Base-by-base conservation (phyloP, 225 moss, liverwort and hornwort species). In the Polytrichum commune region DNA sequence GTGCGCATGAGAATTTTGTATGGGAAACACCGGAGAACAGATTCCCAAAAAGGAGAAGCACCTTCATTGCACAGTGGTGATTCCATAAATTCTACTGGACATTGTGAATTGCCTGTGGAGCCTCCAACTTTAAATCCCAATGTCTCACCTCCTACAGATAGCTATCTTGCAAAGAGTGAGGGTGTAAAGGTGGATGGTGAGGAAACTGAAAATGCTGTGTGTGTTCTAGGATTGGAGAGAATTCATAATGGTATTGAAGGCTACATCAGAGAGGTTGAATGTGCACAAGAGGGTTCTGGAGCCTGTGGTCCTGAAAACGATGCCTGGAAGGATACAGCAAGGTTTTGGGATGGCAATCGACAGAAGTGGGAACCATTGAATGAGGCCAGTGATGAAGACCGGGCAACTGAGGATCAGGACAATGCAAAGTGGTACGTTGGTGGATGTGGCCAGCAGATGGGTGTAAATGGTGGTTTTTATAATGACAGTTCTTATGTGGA, bases 321-420 rank as follows among this genome's bases (percentile, higher is more conserved):
- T 69, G 30, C 58, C 24, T 46, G 46, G 46, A 46, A 46, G 46
- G 83, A 78, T 56, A 85, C 79, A 46, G 79, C 84, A 67, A 76
- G 84, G 53, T 88, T 88, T 60, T 88, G 87, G 87, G 87, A 88
- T 58, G 87, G 87, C 53, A 76, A 81, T 56, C 84, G 81, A 68
- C 81, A 79, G 57, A 69, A 72, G 57, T 88, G 87, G 87, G 87
- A 81, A 61, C 84, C 84, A 27, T 79, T 84, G 70, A 81, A 84
- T 70, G 71, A 71, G 27, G 79, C 67, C 60, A 88, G 87, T 65
- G 87, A 88, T 35, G 82, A 84, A 73, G 79, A 88, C 70, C 77
- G 76, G 64, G 77, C 69, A 67, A 60, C 78, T 29, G 80, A 86
- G 69, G 81, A 88, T 54, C 81, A 79, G 32, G 74, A 77, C 53